Percentiles rank a stretch among this genome's conserved stretches.
Conservation (phyloP, 495 filamentous ascomycete genomes). For the Penicillium robsamsonii region DNA sequence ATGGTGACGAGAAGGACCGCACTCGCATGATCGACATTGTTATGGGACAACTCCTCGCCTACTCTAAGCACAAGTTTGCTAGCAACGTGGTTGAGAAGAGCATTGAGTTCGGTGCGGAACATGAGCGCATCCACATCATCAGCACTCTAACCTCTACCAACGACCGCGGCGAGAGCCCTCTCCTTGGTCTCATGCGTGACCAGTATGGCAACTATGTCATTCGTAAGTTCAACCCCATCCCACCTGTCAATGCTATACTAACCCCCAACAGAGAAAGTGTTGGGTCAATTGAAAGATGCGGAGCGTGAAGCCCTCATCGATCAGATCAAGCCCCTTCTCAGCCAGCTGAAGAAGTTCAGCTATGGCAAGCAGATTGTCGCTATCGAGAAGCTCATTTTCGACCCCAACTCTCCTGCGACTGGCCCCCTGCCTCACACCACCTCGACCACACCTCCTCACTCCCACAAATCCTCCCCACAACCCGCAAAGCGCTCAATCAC, state of each 20-base stretch:
- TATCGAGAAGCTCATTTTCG: slow-evolving; percentile 62
- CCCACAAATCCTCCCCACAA: slow-evolving; percentile 49
- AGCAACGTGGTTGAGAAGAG: slow-evolving; percentile 98
- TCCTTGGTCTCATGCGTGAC: slow-evolving; percentile 81
- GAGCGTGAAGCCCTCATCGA: slow-evolving; percentile 69
- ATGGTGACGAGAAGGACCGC: slow-evolving; percentile 75
- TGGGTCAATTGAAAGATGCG: slow-evolving; percentile 62
- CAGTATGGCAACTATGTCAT: slow-evolving; percentile 96
- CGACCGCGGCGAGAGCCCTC: slow-evolving; percentile 62
- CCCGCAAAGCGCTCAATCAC: slow-evolving; percentile 39
- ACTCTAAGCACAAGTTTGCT: slow-evolving; percentile 94
- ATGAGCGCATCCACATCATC: slow-evolving; percentile 71
- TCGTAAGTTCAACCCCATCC: slow-evolving; percentile 69
- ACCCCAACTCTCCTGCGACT: slow-evolving; percentile 28
- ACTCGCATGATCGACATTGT: slow-evolving; percentile 71
- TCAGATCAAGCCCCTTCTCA: slow-evolving; percentile 70
- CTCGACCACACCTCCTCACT: slow-evolving; percentile 45
- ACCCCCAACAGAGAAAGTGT: slow-evolving; percentile 65
- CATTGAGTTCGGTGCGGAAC: slow-evolving; percentile 67
- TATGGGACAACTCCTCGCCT: slow-evolving; percentile 63
- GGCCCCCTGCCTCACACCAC: slow-evolving; percentile 28
- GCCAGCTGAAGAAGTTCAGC: slow-evolving; percentile 66
- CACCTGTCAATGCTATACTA: no score
- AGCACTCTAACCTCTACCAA: slow-evolving; percentile 57
- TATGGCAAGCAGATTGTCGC: slow-evolving; percentile 79